These are phyloP conservation scores for Cystobasidiaceae sp. DNA, from an alignment of 1,284 basidiomycete species.

Conservation along the genomic window DNA sequence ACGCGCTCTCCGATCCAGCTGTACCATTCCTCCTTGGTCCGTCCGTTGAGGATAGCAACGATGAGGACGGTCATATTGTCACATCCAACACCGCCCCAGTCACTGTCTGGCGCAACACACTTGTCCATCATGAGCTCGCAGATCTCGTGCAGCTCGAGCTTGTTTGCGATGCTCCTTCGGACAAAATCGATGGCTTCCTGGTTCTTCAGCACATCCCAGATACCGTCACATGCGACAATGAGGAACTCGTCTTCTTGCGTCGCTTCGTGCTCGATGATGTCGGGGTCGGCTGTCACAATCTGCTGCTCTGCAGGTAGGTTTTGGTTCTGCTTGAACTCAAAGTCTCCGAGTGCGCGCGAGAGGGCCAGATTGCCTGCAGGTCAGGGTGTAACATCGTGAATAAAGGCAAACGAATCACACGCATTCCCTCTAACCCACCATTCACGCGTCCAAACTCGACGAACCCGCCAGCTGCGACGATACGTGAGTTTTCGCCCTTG, in stretches of 20 bases:
- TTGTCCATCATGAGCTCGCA: constrained; percentile 86
- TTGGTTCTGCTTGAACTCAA: constrained; percentile 96
- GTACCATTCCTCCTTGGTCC: constrained; percentile 88
- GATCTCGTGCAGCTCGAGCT: constrained; percentile 72
- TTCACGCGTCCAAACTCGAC: constrained; percentile 97
- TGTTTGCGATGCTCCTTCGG: constrained; percentile 73
- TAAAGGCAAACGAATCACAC: not conserved
- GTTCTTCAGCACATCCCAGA: constrained; percentile 95
- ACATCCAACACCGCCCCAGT: constrained; percentile 90
- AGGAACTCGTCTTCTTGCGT: constrained; percentile 92
- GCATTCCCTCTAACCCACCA: constrained; percentile 55
- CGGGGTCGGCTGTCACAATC: constrained; percentile 92
- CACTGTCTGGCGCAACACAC: constrained; percentile 89
- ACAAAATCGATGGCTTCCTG: constrained; percentile 91
- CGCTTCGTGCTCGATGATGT: constrained; percentile 73
- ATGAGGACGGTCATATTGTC: constrained; percentile 99
- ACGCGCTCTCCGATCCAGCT: constrained; percentile 83
- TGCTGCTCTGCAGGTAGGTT: constrained; percentile 77
- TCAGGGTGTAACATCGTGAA: not conserved
- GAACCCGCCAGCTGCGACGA: constrained; percentile 89
- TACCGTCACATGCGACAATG: constrained; percentile 94
- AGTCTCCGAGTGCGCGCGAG: constrained; percentile 92
- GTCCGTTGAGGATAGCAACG: constrained; percentile 78
- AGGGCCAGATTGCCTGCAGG: constrained; percentile 86
- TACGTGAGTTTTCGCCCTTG: constrained; percentile 76